Evolutionary conservation across 2,329 filamentous ascomycete genomes (phyloP).

Genomic region (Mariannaea elegans): DNA sequence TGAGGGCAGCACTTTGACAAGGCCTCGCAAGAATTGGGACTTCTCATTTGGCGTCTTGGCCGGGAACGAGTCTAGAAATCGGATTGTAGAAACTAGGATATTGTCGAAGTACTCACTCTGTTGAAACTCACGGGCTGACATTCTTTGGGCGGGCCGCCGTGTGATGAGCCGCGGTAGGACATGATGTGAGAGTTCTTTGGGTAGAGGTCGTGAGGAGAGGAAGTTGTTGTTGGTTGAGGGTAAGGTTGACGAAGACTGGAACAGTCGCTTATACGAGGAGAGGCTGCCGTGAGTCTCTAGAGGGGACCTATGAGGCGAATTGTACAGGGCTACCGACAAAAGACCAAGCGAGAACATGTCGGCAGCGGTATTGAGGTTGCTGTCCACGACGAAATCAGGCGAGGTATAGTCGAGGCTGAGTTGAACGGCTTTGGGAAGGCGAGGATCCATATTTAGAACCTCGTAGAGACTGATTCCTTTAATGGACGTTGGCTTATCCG

Average conservation of each 20-base stretch:
- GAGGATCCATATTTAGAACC: slow-evolving; percentile 83
- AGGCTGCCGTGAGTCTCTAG: slow-evolving; percentile 82
- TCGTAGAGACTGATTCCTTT: slow-evolving; percentile 84
- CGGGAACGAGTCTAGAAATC: slow-evolving; percentile 90
- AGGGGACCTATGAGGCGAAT: slow-evolving; percentile 90
- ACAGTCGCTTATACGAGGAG: slow-evolving; percentile 85
- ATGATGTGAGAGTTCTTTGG: slow-evolving; percentile 77
- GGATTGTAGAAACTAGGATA: slow-evolving; percentile 93
- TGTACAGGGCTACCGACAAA: slow-evolving; percentile 89
- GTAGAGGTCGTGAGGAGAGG: slow-evolving; percentile 80
- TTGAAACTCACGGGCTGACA: slow-evolving; percentile 92
- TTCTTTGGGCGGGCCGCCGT: slow-evolving; percentile 83
- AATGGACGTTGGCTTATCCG: slow-evolving; percentile 78
- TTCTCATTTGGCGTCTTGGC: slow-evolving; percentile 94
- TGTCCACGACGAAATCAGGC: slow-evolving; percentile 93
- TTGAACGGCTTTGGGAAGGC: slow-evolving; percentile 84
- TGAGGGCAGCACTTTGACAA: slow-evolving; percentile 86
- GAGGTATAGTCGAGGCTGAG: slow-evolving; percentile 93
- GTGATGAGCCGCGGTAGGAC: slow-evolving; percentile 89
- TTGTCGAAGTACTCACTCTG: slow-evolving; percentile 98
- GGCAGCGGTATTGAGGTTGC: slow-evolving; percentile 81
- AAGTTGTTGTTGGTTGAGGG: slow-evolving; percentile 87
- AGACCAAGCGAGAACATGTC: slow-evolving; percentile 96
- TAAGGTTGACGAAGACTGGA: slow-evolving; percentile 79
- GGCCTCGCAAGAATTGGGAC: slow-evolving; percentile 86